phyloP scores from a whole-genome alignment of 208 protist genomes.

The Leishmania mexicana region DNA sequence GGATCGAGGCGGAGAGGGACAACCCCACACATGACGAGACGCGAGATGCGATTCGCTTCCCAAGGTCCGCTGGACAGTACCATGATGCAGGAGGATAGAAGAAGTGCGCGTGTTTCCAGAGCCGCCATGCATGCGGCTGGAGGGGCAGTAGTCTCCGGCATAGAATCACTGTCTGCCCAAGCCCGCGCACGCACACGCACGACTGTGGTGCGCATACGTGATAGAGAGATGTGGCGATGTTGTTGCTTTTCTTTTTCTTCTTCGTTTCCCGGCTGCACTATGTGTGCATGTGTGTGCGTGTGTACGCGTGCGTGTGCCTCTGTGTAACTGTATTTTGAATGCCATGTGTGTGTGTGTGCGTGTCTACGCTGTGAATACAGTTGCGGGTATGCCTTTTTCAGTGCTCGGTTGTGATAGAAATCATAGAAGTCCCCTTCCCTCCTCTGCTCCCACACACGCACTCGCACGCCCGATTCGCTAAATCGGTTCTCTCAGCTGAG shows the following conservation, averaged over 20 bases:
- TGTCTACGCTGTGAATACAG: neutral
- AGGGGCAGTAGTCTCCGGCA: neutral
- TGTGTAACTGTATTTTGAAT: no score
- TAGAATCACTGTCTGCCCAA: neutral
- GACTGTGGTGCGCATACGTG: neutral
- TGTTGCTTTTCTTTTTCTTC: neutral
- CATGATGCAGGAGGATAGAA: neutral
- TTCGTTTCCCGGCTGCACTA: no score
- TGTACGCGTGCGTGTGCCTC: no score
- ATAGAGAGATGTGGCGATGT: neutral
- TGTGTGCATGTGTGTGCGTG: no score
- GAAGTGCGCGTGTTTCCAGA: neutral
- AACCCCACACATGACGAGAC: neutral
- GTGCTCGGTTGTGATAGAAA: neutral
- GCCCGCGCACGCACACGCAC: neutral
- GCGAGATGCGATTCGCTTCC: neutral
- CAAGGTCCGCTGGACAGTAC: neutral
- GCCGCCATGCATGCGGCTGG: neutral
- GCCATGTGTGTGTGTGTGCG: neutral
- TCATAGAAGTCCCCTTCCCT: neutral
- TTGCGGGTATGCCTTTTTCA: neutral
- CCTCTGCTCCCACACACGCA: neutral
- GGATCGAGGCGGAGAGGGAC: neutral
- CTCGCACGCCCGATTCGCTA: neutral
- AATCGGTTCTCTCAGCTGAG: neutral